Evolutionary conservation across 768 basidiomycete species (phyloP), one percentile per base, ranked within the genome.

Genomic region (Russula dissimulans): DNA sequence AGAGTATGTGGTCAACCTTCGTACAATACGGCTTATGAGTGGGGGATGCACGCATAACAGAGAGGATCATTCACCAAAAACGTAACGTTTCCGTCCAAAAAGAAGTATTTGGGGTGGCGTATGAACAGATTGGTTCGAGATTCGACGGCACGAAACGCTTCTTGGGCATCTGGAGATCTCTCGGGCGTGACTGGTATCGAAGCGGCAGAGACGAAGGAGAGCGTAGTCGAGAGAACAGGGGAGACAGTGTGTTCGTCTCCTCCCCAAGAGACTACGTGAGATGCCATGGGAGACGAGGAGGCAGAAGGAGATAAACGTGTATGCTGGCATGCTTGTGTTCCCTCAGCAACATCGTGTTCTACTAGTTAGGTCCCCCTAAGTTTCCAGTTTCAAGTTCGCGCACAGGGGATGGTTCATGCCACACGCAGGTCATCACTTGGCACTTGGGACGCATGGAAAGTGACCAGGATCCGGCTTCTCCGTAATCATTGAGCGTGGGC

Each of bases 31-130:
- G 22, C 12, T 0, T 14, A 22, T 6, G 54, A 32, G 15, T 7
- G n/a, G 34, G 34, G 10, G 10, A 36, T 36, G 34, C 34, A 36
- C 34, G 3, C 52, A 26, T 18, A 44, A 31, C 8, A 46, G 38
- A 7, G n/a, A 12, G 18, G 34, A 34, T 8, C 12, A 50, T 56
- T 3, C 7, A 65, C 63, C 26, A 65, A 36, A 45, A 65, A 63
- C 0, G 57, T 59, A 22, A 65, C 34, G 11, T 62, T 65, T 12
- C 64, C 61, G 32, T 62, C 64, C 3, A 18, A 39, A 31, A 65
- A 59, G 42, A 54, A 65, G 42, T 63, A 64, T 43, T 45, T 50
- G 26, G 34, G 18, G 17, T 65, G 61, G 17, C 53, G 62, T 10
- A 22, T 18, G 41, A 63, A 61, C 12, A 53, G 31, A 29, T 39